These are phyloP conservation scores for Cetradonia linearis DNA, from an alignment of 495 filamentous ascomycete species.

Conservation along the genomic window DNA sequence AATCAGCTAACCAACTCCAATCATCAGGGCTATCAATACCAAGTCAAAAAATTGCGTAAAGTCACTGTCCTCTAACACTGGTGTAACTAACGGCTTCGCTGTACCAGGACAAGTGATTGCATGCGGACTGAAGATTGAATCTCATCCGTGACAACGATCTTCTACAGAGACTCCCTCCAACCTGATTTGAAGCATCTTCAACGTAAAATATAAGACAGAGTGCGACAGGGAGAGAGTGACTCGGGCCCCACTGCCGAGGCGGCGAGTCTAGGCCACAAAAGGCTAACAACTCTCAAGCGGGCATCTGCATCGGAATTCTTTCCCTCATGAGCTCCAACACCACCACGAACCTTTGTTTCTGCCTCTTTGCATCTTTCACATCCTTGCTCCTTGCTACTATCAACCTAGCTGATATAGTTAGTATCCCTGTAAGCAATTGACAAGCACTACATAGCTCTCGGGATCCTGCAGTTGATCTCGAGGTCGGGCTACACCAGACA, in stretches of 20 bases:
- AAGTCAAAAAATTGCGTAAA: not conserved
- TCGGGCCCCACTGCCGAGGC: not conserved
- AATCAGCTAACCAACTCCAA: too few relatives aligned
- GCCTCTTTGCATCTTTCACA: constrained; percentile 3
- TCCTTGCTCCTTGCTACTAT: constrained; percentile 1
- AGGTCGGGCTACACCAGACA: not conserved
- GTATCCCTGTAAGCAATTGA: not conserved
- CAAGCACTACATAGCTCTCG: not conserved
- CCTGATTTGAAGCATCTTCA: not conserved
- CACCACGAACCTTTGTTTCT: constrained; percentile 3
- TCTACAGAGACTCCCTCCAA: not conserved
- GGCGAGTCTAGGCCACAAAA: constrained; percentile 3
- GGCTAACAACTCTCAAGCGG: constrained; percentile 5
- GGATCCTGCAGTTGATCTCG: not conserved
- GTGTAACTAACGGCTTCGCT: not conserved
- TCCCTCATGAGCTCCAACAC: not conserved
- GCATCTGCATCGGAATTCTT: constrained; percentile 3
- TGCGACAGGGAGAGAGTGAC: not conserved
- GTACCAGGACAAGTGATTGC: not conserved
- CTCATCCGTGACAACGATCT: not conserved
- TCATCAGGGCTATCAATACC: too few relatives aligned
- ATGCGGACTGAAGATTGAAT: not conserved
- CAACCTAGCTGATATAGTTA: not conserved
- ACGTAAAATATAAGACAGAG: too few relatives aligned
- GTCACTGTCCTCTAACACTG: not conserved